These are phyloP conservation scores for Calonectria pseudoreteaudii DNA, from an alignment of 2,329 filamentous ascomycete species.

Conservation along the genomic window DNA sequence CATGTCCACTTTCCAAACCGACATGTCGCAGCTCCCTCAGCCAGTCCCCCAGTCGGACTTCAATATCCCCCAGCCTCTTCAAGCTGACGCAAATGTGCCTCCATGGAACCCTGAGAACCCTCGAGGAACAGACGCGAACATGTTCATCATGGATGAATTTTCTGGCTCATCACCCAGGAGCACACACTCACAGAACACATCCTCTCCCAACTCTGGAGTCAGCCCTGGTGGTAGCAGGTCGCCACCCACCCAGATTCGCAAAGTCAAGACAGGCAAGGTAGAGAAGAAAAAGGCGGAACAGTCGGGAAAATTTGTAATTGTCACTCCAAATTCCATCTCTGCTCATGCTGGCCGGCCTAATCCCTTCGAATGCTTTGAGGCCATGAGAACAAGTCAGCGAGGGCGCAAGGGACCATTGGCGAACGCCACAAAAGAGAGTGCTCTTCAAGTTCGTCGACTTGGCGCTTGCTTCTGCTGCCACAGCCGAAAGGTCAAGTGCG, in stretches of 20 bases:
- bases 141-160: slow-evolving; percentile 54
- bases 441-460: slow-evolving; percentile 64
- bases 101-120: slow-evolving; percentile 58
- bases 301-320: slow-evolving; percentile 64
- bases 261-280: slow-evolving; percentile 57
- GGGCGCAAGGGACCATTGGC: slow-evolving; percentile 68
- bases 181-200: slow-evolving; percentile 47
- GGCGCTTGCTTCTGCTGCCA: slow-evolving; percentile 72
- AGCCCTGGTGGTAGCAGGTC: slow-evolving; percentile 39
- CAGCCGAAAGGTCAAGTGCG: slow-evolving; percentile 69
- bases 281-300: slow-evolving; percentile 59
- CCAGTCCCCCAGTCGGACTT: slow-evolving; percentile 42
- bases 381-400: slow-evolving; percentile 63
- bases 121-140: slow-evolving; percentile 44
- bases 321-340: slow-evolving; percentile 65
- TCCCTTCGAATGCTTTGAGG: slow-evolving; percentile 67
- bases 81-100: slow-evolving; percentile 50
- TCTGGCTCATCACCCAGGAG: slow-evolving; percentile 51
- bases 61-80: slow-evolving; percentile 52
- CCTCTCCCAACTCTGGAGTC: slow-evolving; percentile 42
- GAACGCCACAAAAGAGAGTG: slow-evolving; percentile 65
- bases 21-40: slow-evolving; percentile 46
- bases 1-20: slow-evolving; percentile 48
- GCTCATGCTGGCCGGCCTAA: slow-evolving; percentile 63
- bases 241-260: slow-evolving; percentile 53